Evolutionary conservation across 1,284 basidiomycete genomes (phyloP), one percentile per base, ranked within the genome.

Genomic region (Irpex rosettiformis): DNA sequence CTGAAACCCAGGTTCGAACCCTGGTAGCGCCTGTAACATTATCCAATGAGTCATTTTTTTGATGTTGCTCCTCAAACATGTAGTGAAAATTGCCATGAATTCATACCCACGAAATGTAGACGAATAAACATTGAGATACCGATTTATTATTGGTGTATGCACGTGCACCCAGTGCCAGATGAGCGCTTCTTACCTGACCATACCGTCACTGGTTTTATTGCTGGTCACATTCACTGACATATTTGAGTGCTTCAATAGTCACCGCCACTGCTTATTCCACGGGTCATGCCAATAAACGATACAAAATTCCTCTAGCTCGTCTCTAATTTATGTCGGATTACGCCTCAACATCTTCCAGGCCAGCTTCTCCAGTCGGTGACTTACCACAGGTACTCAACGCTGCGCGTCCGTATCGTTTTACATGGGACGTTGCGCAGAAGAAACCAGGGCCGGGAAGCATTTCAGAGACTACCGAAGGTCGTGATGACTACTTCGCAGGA

Each of bases 401-500:
- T 60, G 16, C 53, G 27, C 49, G 67, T 13, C 62, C 69, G 5
- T 70, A 65, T 57, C 62, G 68, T 5, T 68, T 71, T 53, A 64
- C 59, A 8, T 71, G 70, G 69, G 70, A 72, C 60, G 56, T 55
- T 3, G 59, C 59, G 2, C 47, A 58, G 13, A 68, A 67, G 13
- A 64, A 58, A 56, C 58, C 57, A 37, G 70, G 68, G 8, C 70
- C 68, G 24, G 66, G 62, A 21, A 71, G 70, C 56, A 64, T 70
- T 11, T 69, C 69, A 10, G 69, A 68, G 21, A 64, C 63, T 13
- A 69, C 65, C 21, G 66, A 69, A 58, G 68, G 69, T 10, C 63
- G 75, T 7, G 60, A 57, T 49, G 84, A 85, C 69, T 77, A 83
- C 64, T 82, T 85, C 67, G 72, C 74, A 37, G 72, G 70, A 57